These are phyloP conservation scores for Trichoderma sp. DNA, from an alignment of 2,329 filamentous ascomycete species.

Conservation along the genomic window DNA sequence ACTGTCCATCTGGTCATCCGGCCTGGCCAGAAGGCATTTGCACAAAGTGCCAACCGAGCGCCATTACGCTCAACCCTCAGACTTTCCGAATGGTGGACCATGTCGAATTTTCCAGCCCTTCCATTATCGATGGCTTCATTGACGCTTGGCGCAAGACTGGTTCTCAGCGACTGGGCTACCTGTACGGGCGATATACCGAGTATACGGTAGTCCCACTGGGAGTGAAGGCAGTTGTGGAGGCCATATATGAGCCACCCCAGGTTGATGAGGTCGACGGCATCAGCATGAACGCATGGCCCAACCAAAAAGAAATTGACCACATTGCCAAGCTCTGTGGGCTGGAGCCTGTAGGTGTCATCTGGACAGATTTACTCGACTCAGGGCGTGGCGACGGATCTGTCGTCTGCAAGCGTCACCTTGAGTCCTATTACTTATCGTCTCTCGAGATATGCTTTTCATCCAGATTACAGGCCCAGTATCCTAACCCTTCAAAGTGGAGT, in stretches of 20 bases:
- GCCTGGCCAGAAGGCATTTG: conserved; percentile 96
- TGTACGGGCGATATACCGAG: conserved; percentile 88
- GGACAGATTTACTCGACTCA: conserved; percentile 84
- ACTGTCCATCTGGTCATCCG: conserved; percentile 91
- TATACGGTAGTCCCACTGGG: conserved; percentile 92
- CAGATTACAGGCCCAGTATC: conserved; percentile 80
- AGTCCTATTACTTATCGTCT: conserved; percentile 92
- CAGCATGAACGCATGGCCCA: conserved; percentile 78
- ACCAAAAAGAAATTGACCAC: conserved; percentile 76
- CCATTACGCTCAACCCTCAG: conserved; percentile 92
- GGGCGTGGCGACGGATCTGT: conserved; percentile 80
- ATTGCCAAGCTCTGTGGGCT: conserved; percentile 80
- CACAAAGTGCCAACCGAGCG: conserved; percentile 95
- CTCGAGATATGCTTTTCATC: conserved; percentile 89
- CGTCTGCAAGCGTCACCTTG: conserved; percentile 90
- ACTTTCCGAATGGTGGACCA: conserved; percentile 96
- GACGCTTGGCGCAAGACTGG: conserved; percentile 89
- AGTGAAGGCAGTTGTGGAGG: conserved; percentile 92
- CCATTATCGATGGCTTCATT: conserved; percentile 83
- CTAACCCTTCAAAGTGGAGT: conserved; percentile 93
- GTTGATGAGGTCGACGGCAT: conserved; percentile 85
- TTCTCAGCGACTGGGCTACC: conserved; percentile 77
- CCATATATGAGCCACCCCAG: conserved; percentile 95
- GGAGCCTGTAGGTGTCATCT: conserved; percentile 87
- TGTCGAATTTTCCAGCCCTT: conserved; percentile 86